These are phyloP conservation scores for Trametes elegans DNA, from an alignment of 768 basidiomycete genomes.

Conservation along the genomic window DNA sequence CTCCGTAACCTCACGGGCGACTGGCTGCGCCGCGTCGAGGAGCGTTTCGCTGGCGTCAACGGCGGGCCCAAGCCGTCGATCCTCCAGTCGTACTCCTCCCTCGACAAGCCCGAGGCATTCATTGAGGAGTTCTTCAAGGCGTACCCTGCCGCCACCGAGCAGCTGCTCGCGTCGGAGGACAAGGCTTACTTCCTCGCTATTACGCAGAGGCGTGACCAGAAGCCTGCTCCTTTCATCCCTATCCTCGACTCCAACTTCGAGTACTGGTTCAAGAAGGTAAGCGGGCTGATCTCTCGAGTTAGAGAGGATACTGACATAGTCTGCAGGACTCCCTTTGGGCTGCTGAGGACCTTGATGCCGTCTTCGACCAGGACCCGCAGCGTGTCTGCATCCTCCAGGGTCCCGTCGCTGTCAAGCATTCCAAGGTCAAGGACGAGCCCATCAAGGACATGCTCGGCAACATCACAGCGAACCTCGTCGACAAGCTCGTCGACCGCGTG, in stretches of 20 bases:
- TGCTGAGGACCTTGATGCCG: constrained; percentile 96
- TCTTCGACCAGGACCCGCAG: constrained; percentile 98
- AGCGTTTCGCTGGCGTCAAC: constrained; percentile 90
- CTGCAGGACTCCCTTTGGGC: constrained; percentile 93
- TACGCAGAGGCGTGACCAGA: constrained; percentile 93
- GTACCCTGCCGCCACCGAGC: constrained; percentile 79
- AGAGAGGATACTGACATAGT: constrained; percentile 10
- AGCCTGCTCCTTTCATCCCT: constrained; percentile 97
- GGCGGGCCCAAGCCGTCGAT: constrained; percentile 80
- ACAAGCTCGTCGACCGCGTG: constrained; percentile 72
- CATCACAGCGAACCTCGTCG: constrained; percentile 74
- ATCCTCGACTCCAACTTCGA: constrained; percentile 91
- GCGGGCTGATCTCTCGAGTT: constrained; percentile 18
- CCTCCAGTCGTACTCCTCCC: constrained; percentile 75
- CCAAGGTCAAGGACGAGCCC: constrained; percentile 87
- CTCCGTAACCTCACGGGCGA: constrained; percentile 94
- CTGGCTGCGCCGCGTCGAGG: constrained; percentile 94
- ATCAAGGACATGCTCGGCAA: constrained; percentile 90
- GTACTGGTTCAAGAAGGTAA: constrained; percentile 99
- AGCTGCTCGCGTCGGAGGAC: constrained; percentile 91
- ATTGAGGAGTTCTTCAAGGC: constrained; percentile 79
- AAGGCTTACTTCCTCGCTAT: constrained; percentile 95
- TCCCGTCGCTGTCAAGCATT: constrained; percentile 90
- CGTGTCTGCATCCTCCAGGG: constrained; percentile 98
- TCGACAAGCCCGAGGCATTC: constrained; percentile 80